Conservation (phyloP, 305 asterid species). For the Striga hermonthica region DNA sequence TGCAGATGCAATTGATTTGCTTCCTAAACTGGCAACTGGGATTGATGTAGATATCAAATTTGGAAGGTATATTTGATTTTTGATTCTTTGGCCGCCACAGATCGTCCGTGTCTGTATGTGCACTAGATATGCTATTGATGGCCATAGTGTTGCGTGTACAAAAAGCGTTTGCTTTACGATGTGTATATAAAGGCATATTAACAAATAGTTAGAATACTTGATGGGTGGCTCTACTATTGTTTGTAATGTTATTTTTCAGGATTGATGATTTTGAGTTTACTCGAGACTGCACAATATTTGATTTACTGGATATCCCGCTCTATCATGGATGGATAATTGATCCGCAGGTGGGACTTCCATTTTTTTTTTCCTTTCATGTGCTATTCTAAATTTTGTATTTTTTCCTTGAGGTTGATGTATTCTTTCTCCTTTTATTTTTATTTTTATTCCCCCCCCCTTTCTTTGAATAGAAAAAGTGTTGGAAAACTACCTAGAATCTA, state of each 20-base stretch:
- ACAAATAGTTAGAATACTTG: slow-evolving; percentile 1
- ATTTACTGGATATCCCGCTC: slow-evolving; percentile 88
- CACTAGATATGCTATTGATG: no score
- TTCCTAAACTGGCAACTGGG: slow-evolving; percentile 93
- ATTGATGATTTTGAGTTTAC: slow-evolving; percentile 96
- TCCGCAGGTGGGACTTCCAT: slow-evolving; percentile 75
- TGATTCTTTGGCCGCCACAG: no score
- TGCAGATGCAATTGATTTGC: slow-evolving; percentile 87
- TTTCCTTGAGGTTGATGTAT: slow-evolving; percentile 5
- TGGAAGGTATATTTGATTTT: no score
- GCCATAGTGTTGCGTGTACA: no score
- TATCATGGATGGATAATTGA: slow-evolving; percentile 99
- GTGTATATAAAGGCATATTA: no score
- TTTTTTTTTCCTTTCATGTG: slow-evolving; percentile 2
- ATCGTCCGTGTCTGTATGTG: no score
- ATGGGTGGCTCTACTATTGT: slow-evolving; percentile 11
- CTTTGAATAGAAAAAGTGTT: no score
- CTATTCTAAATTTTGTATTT: neutral
- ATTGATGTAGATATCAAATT: slow-evolving; percentile 89
- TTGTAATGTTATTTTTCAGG: slow-evolving; percentile 46
- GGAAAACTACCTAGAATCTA: no score
- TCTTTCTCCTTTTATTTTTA: slow-evolving; percentile 17
- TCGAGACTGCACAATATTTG: slow-evolving; percentile 92
- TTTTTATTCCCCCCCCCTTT: no score
- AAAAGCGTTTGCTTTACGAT: no score